Conservation (phyloP, 441 rosid genomes). For the Euphorbia corollata region DNA sequence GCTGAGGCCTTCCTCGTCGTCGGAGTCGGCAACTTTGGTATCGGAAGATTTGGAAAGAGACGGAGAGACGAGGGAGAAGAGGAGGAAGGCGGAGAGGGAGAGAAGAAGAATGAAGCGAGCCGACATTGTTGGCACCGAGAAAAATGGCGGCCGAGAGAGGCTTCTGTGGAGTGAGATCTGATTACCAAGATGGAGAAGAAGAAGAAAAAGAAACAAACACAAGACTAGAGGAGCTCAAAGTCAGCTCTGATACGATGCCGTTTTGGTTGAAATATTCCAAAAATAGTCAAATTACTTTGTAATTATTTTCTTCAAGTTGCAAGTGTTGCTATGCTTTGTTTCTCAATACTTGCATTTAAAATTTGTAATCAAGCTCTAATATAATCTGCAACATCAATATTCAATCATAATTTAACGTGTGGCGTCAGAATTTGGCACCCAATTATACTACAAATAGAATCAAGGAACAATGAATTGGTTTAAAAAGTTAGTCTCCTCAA, state of each 20-base stretch:
- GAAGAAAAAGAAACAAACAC: background rate
- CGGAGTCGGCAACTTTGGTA: conserved; percentile 9
- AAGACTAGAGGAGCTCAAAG: background rate
- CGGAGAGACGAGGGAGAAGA: conserved; percentile 44
- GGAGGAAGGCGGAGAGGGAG: conserved; percentile 49
- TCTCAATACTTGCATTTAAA: too few relatives aligned
- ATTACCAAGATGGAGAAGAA: background rate
- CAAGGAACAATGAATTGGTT: too few relatives aligned
- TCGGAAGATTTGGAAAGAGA: conserved; percentile 31
- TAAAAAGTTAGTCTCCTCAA: too few relatives aligned
- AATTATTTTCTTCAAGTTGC: too few relatives aligned
- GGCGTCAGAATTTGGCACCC: too few relatives aligned
- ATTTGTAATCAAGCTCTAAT: too few relatives aligned
- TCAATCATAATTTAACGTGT: too few relatives aligned
- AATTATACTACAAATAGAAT: too few relatives aligned
- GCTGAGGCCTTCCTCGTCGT: conserved; percentile 86
- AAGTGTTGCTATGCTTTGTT: too few relatives aligned
- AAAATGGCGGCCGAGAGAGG: conserved; percentile 11
- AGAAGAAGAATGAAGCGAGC: conserved; percentile 44
- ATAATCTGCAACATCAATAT: too few relatives aligned
- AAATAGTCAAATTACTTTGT: too few relatives aligned
- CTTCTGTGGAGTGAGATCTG: conserved; percentile 10
- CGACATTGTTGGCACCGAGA: conserved; percentile 33
- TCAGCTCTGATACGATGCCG: background rate
- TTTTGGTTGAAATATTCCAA: background rate